Percentiles rank a stretch among this genome's conserved stretches.
phyloP scores from a whole-genome alignment of 140 eudicot genomes.

The Cichorium intybus region DNA sequence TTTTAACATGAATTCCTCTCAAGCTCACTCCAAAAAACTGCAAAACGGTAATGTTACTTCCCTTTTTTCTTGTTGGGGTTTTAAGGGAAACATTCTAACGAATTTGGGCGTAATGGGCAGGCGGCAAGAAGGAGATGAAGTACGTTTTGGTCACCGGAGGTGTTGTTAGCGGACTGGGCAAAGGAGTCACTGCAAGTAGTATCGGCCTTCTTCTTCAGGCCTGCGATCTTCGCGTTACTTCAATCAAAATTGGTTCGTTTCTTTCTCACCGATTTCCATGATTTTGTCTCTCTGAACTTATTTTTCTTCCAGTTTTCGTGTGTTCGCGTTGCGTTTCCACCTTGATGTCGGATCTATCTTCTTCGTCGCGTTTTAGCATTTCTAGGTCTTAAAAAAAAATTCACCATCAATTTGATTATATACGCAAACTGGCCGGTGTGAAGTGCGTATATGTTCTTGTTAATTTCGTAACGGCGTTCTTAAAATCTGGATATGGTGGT shows the following conservation, averaged over 20 bases:
- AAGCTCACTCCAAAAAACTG: conserved; percentile 7
- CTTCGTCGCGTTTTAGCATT: neutral
- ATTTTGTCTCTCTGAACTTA: neutral
- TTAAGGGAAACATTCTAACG: neutral
- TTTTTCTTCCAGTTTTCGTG: neutral
- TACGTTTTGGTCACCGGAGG: conserved; percentile 92
- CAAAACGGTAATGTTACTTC: conserved; percentile 26
- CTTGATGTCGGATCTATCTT: conserved; percentile 18
- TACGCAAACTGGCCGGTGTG: neutral
- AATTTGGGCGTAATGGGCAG: conserved; percentile 22
- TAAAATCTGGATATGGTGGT: conserved; percentile 10
- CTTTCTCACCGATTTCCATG: neutral
- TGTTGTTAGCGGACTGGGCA: conserved; percentile 91
- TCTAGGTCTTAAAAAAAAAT: neutral
- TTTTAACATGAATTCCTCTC: neutral
- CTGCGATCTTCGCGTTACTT: conserved; percentile 81
- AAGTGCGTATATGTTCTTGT: conserved; percentile 26
- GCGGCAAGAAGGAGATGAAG: conserved; percentile 52
- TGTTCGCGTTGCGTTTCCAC: neutral
- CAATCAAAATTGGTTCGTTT: conserved; percentile 61
- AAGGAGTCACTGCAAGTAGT: conserved; percentile 97
- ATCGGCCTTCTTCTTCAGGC: conserved; percentile 88
- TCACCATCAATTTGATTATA: neutral
- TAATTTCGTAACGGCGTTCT: conserved; percentile 7
- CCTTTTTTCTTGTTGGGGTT: conserved; percentile 3